phyloP scores from a whole-genome alignment of 441 rosid genomes.

The Croton laevigatus region DNA sequence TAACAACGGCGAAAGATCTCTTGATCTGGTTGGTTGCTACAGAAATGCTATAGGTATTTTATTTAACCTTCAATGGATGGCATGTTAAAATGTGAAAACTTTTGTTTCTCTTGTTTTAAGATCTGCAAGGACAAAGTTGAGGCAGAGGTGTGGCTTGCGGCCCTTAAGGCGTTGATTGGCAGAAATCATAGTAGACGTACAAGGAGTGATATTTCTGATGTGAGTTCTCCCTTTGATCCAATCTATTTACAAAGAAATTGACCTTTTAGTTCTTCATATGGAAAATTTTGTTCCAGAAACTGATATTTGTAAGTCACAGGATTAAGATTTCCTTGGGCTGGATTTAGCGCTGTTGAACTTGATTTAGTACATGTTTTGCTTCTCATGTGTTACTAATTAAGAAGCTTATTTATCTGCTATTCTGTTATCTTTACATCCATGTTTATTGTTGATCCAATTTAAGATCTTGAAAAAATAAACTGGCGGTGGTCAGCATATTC shows the following conservation, averaged over 20 bases:
- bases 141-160: slow-evolving; percentile 82
- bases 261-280: neutral
- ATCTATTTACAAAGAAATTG: neutral
- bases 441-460: neutral
- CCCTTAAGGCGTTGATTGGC: slow-evolving; percentile 60
- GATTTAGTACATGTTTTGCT: neutral
- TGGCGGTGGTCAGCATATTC: neutral
- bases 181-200: slow-evolving; percentile 45
- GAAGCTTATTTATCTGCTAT: neutral
- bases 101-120: slow-evolving; percentile 31
- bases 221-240: slow-evolving; percentile 33
- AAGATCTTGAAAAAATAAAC: neutral
- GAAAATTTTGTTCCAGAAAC: neutral
- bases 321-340: neutral
- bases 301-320: neutral
- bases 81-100: slow-evolving; percentile 21
- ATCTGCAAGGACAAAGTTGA: slow-evolving; percentile 93
- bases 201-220: slow-evolving; percentile 68
- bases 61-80: neutral
- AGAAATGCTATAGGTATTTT: neutral
- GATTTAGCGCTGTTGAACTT: neutral
- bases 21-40: slow-evolving; percentile 74
- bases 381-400: neutral
- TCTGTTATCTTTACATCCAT: neutral
- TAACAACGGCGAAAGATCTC: slow-evolving; percentile 80